These are phyloP conservation scores for Clarireedia monteithiana DNA, from an alignment of 2,329 filamentous ascomycete genomes.

Conservation along the genomic window DNA sequence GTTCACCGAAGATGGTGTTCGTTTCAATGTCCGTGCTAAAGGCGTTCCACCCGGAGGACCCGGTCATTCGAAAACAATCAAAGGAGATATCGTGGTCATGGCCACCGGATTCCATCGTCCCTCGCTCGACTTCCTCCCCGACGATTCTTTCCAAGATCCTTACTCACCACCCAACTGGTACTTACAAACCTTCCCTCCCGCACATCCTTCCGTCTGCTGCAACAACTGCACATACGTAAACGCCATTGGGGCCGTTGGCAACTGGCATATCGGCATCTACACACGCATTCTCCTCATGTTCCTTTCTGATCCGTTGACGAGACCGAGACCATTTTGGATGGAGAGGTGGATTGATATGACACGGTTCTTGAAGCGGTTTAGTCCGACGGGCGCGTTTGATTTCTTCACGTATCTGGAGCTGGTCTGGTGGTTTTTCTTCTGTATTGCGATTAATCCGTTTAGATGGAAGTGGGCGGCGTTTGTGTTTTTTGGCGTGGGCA, in stretches of 20 bases:
- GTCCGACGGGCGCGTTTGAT: constrained; percentile 72
- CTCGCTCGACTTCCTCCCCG: constrained; percentile 63
- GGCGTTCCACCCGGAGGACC: constrained; percentile 72
- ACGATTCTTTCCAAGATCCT: constrained; percentile 62
- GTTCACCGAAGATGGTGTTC: constrained; percentile 55
- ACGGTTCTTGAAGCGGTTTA: constrained; percentile 56
- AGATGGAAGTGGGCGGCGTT: constrained; percentile 86
- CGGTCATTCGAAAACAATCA: constrained; percentile 56
- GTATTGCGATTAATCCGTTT: constrained; percentile 73
- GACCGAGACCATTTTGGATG: constrained; percentile 69
- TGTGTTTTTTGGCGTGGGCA: constrained; percentile 69
- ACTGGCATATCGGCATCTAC: constrained; percentile 88
- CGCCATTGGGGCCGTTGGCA: constrained; percentile 74
- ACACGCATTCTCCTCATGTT: constrained; percentile 84
- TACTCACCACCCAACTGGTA: constrained; percentile 84
- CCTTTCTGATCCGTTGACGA: constrained; percentile 66
- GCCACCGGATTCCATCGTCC: constrained; percentile 77
- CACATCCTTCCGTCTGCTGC: constrained; percentile 64
- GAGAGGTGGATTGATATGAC: constrained; percentile 83
- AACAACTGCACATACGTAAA: constrained; percentile 76
- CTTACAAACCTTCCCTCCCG: constrained; percentile 74
- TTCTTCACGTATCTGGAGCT: constrained; percentile 86
- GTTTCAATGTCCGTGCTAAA: constrained; percentile 62
- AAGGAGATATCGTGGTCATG: constrained; percentile 72
- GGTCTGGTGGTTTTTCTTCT: constrained; percentile 79